Evolutionary conservation across 1,284 basidiomycete genomes (phyloP), one percentile per base, ranked within the genome.

Genomic region (Rhodotorula sp.): DNA sequence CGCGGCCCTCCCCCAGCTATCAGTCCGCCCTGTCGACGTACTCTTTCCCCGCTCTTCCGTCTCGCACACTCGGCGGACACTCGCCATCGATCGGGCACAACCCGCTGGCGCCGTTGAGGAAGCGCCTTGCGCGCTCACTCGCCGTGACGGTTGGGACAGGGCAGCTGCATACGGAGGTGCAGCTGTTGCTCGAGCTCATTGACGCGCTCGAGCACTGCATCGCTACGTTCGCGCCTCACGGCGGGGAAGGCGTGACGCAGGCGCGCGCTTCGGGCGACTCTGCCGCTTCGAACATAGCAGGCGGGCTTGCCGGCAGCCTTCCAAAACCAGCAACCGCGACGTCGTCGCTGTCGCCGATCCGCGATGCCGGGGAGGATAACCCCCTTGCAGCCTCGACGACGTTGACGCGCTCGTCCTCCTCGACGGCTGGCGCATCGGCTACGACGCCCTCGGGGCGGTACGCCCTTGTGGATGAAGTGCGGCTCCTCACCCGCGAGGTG

Each of bases 141-240:
- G 67, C 70, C 1, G 56, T 48, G 13, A 54, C 63, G 1, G 34
- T 37, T 2, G 19, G 44, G 9, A 37, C 44, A 4, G 58, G 65
- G 1, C 51, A 61, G 10, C 44, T 68, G 3, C 61, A 62, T 15
- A 66, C 73, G 41, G 75, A 76, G 56, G 61, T 75, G 0, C 75
- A 76, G 66, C 67, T 76, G 9, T 25, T 76, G 7, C 64, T 94
- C 60, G 82, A 87, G 71, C 84, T 92, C 55, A 90, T 96, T 65
- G 82, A 89, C 70, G 82, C 86, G 6, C 84, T 94, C 4, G 86
- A 84, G 5, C 84, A 95, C 2, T 91, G 91, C 79, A 80, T 85
- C n/a, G 82, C 88, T 17, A 86, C 93, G 59, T 94, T 94, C 80
- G 84, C 84, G 46, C 83, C 88, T 46, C 2, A 64, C 21, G 17